These are phyloP conservation scores for Clarireedia hainanense DNA, from an alignment of 2,329 filamentous ascomycete genomes.

Conservation along the genomic window DNA sequence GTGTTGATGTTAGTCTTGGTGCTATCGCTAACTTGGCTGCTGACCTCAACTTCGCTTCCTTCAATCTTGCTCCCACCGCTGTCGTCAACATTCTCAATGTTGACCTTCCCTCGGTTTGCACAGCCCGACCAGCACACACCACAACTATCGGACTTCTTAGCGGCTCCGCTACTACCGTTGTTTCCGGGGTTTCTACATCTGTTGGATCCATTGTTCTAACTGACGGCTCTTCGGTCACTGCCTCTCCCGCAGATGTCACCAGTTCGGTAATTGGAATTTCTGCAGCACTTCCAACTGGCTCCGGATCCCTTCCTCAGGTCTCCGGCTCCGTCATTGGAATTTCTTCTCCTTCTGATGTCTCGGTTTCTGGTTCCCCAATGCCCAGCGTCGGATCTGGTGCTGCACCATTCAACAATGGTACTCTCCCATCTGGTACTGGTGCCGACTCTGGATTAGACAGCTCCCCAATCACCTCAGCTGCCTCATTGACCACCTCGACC, in stretches of 20 bases:
- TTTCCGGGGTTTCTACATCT: neutral
- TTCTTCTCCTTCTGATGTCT: neutral
- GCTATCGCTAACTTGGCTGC: conserved; percentile 17
- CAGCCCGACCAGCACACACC: neutral
- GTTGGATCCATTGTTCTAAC: neutral
- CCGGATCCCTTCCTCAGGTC: too few species aligned
- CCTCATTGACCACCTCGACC: conserved; percentile 15
- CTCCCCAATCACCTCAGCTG: conserved; percentile 10
- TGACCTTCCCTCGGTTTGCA: neutral
- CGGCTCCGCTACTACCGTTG: too few species aligned
- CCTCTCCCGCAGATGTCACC: too few species aligned
- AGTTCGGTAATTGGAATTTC: too few species aligned
- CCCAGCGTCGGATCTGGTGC: neutral
- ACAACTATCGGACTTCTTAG: neutral
- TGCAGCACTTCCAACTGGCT: too few species aligned
- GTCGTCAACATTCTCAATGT: conserved; percentile 13
- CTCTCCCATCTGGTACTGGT: neutral
- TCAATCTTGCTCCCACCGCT: conserved; percentile 12
- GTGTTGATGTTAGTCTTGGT: conserved; percentile 17
- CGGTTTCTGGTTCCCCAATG: neutral
- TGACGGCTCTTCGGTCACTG: too few species aligned
- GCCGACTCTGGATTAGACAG: neutral
- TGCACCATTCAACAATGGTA: neutral
- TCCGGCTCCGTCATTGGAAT: neutral
- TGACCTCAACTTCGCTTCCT: conserved; percentile 15